These are phyloP conservation scores for Miscanthus lutarioriparius DNA, from an alignment of 176 grass and related monocot species.

Conservation along the genomic window DNA sequence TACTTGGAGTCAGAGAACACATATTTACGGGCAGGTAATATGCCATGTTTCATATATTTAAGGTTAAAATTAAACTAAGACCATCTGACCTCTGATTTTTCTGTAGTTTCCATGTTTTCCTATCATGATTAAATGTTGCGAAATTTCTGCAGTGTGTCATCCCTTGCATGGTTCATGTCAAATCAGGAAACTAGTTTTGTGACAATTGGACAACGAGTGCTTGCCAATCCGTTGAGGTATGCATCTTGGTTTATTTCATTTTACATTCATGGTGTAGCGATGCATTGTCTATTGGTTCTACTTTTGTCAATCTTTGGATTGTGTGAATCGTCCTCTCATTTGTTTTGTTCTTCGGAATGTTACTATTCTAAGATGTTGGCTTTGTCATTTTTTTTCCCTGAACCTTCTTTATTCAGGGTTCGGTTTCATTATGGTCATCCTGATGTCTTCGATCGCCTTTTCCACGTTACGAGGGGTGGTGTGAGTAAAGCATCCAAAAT, in stretches of 20 bases:
- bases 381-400: not conserved
- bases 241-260: constrained; percentile 9
- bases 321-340: not conserved
- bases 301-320: not conserved
- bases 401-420: constrained; percentile 56
- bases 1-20: constrained; percentile 99
- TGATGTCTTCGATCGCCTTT: constrained; percentile 92
- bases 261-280: not conserved
- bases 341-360: not conserved
- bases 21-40: constrained; percentile 98
- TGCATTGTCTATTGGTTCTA: constrained; percentile 7
- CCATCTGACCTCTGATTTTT: constrained; percentile 4
- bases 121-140: not conserved
- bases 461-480: constrained; percentile 94
- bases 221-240: constrained; percentile 96
- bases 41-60: constrained; percentile 11
- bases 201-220: constrained; percentile 96
- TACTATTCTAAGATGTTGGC: constrained; percentile 23
- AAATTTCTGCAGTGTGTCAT: constrained; percentile 86
- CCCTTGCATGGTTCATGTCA: constrained; percentile 99
- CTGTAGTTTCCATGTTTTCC: not conserved
- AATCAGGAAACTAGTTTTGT: constrained; percentile 99
- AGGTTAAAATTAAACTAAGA: constrained; percentile 21
- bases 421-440: constrained; percentile 97
- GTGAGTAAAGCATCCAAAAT: constrained; percentile 97